Evolutionary conservation across 352 stramenopile genomes (phyloP), one percentile per base, ranked within the genome.

Genomic region (Phytopythium mirpurense): DNA sequence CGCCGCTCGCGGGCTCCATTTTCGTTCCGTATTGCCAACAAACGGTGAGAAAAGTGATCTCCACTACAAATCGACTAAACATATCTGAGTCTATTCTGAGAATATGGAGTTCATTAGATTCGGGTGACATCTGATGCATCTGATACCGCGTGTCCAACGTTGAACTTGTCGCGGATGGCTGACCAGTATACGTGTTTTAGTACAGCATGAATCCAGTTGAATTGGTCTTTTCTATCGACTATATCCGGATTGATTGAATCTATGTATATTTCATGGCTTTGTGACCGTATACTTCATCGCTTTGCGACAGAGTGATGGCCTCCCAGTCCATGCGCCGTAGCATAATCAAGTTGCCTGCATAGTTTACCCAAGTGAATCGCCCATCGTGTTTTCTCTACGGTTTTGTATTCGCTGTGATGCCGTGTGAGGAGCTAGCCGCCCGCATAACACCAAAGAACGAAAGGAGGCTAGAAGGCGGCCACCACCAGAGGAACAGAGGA

Each of bases 1-100:
- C 36, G 2, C 36, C 8, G 42, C 35, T 21, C 36, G 31, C n/a
- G 43, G 24, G 24, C 45, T 34, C 53, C 67, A 70, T 38, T 16
- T 51, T 37, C 19, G 15, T 14, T n/a, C n/a, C n/a, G n/a, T n/a
- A n/a, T 3, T 14, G 26, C 4, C 21, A 23, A 3, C 2, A 2
- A 6, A 27, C 27, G 43, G 8, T 51, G 44, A 35, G 44, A 51
- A 51, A 49, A 36, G n/a, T n/a, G n/a, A n/a, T n/a, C n/a, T n/a
- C n/a, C n/a, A n/a, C n/a, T n/a, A 34, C 24, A 36, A 5, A 4
- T 3, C 12, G 5, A 19, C 8, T 7, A 32, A 23, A 18, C 38
- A 42, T 32, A 6, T 54, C 43, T 38, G 54, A 51, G 36, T 57
- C 37, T n/a, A 10, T 29, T 45, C 37, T 43, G 37, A 43, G 10